Base-by-base conservation (phyloP, 1,284 basidiomycete genomes). In the Ustilago curta region DNA sequence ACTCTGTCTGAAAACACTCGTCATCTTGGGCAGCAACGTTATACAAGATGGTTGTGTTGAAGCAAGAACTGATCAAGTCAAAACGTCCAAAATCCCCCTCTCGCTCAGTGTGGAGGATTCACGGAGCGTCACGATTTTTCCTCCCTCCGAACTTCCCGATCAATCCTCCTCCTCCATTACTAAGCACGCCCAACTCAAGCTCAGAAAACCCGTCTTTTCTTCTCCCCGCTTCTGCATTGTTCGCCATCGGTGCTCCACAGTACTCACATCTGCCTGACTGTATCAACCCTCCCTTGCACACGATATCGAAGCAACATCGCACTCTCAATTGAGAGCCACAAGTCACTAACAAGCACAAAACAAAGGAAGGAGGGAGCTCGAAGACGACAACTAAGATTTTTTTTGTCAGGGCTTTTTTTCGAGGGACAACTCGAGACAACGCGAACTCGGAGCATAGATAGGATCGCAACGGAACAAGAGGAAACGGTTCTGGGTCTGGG, bases 381-480 rank as follows among this genome's bases (percentile, higher is more conserved):
- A 16, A 23, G 25, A 39, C 21, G 23, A 37, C 43, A 16, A 49
- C 25, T 16, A 54, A 43, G 25, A 45, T 54, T 68, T 69, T 55
- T 62, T 59, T 32, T 42, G 9, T 21, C 4, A 5, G 37, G 39
- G 48, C 54, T 27, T 48, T n/a, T 11, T 16, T n/a, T 27, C 5
- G 16, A 18, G 29, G 47, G 11, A 21, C 45, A 7, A 27, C 40
- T 52, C 51, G 23, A 23, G 31, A 50, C 23, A 45, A 9, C 29
- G 23, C 45, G 51, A 21, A 52, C 31, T 69, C 50, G 59, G 66
- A 69, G 66, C 66, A 69, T 68, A 55, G 29, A 50, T 35, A 54
- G 47, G 40, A 40, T 29, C n/a, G 32, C 21, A 32, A 25, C 49
- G 54, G 50, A 54, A 55, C 58, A 56, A 52, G n/a, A 53, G 32